Percentiles rank a stretch among this genome's conserved stretches.
Evolutionary conservation across 192 early-diverging fungal genomes (phyloP).

Genomic region (Backusella westeae): DNA sequence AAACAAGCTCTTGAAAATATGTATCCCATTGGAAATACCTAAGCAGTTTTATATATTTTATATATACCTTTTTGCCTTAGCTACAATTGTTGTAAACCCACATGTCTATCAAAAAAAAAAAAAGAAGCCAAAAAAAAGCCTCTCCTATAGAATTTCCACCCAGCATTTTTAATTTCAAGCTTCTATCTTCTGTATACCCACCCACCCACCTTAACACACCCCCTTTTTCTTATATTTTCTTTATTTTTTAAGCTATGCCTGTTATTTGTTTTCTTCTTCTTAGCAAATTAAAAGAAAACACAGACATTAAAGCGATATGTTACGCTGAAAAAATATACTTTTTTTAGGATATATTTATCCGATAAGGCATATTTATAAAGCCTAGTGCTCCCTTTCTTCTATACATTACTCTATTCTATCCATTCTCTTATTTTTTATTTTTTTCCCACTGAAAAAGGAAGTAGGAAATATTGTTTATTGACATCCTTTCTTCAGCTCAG

Average conservation of each 20-base stretch:
- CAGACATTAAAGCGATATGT: not conserved
- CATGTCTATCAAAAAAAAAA: not conserved
- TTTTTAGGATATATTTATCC: not conserved
- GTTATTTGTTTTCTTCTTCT: not conserved
- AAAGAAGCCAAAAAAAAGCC: not conserved
- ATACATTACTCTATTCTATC: not conserved
- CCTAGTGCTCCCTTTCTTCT: not conserved
- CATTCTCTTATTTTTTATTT: not conserved
- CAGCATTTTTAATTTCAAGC: not conserved
- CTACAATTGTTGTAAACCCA: not conserved
- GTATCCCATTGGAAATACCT: constrained; percentile 34
- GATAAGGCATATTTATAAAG: not conserved
- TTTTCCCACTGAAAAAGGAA: not conserved
- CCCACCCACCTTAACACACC: not conserved
- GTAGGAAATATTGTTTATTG: constrained; percentile 70
- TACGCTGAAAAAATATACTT: not conserved
- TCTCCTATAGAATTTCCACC: not conserved
- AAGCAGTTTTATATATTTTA: constrained; percentile 11
- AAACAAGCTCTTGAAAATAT: constrained; percentile 42
- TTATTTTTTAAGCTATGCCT: not conserved
- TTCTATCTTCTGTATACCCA: not conserved
- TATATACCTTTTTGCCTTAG: not conserved
- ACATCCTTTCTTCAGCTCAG: constrained; percentile 85
- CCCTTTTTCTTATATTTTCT: not conserved
- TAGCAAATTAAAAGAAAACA: not conserved